A percentile compares a stretch with the other conserved stretches of the same genome.
phyloP scores from a whole-genome alignment of 176 grass and related monocot genomes.

The Musa troglodytarum region DNA sequence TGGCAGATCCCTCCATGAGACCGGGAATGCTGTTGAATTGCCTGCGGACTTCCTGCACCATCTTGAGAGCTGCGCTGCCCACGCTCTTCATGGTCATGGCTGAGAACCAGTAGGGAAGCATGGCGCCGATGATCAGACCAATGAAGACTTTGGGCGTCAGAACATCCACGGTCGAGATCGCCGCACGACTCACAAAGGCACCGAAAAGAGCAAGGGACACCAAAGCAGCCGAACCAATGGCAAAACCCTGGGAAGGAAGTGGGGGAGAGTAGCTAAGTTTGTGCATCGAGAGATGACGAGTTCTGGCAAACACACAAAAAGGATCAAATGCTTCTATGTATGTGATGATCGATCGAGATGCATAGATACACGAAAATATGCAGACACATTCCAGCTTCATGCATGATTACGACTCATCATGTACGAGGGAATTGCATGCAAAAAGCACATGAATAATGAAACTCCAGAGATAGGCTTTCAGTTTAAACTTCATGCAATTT shows the following conservation, averaged over 20 bases:
- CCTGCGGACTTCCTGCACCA: background rate
- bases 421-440: no score
- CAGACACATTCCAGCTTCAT: no score
- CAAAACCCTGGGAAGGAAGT: background rate
- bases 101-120: constrained; percentile 6
- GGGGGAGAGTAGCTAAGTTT: no score
- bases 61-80: background rate
- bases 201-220: constrained; percentile 1
- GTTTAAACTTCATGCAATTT: no score
- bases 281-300: no score
- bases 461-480: background rate
- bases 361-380: no score
- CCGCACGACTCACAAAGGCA: background rate
- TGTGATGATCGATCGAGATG: no score
- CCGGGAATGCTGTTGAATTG: constrained; percentile 1
- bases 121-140: background rate
- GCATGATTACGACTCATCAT: no score
- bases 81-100: background rate
- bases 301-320: no score
- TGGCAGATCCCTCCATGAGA: background rate
- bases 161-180: background rate
- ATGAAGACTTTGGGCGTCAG: background rate
- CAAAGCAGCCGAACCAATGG: background rate
- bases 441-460: background rate
- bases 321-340: no score